Base-by-base conservation (phyloP, 495 filamentous ascomycete species). In the Usnea hakonensis region DNA sequence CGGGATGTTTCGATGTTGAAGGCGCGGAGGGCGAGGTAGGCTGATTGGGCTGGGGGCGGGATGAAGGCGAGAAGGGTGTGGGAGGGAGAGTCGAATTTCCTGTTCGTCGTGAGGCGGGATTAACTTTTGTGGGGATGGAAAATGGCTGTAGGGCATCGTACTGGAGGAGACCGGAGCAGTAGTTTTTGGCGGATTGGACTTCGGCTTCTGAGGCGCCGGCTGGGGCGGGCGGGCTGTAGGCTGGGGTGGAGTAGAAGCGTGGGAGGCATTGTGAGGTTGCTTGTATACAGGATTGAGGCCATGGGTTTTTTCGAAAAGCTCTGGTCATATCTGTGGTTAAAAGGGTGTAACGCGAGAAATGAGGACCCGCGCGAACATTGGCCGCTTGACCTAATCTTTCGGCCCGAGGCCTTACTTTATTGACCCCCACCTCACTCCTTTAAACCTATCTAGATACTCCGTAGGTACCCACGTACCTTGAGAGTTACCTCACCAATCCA, bases 1-100 rank as follows among this genome's bases (percentile, higher is more conserved):
- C 87, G 81, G 43, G 92, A 90, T 43, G 95, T 81, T 65, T 95
- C 91, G 69, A 96, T 81, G 71, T 98, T 98, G 75, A 98, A 83
- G 38, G 94, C 90, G 44, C 92, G 90, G 40, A 98, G 82, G 57
- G 92, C 90, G 65, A 95, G 83, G 76, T 97, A 96, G 63, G 89
- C 88, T 70, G 93, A 84, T 66, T 82, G 86, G 4, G 85, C 78
- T 13, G 81, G 73, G 1, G 76, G 78, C 21, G 91, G 91, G 59
- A 96, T 81, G 77, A 97, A 95, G 60, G 86, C 84, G 60, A 87
- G 84, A 59, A 96, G 83, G n/a, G 90, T 82, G 72, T 89, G 90
- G 28, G 94, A 91, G 58, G 94, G 87, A 53, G 89, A 84, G 74
- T 97, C 94, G 71, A 88, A 88, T 73, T 85, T 87, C 69, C 90